These are phyloP conservation scores for Chlorella sp. DNA, from an alignment of 139 green algal genomes.

Conservation along the genomic window DNA sequence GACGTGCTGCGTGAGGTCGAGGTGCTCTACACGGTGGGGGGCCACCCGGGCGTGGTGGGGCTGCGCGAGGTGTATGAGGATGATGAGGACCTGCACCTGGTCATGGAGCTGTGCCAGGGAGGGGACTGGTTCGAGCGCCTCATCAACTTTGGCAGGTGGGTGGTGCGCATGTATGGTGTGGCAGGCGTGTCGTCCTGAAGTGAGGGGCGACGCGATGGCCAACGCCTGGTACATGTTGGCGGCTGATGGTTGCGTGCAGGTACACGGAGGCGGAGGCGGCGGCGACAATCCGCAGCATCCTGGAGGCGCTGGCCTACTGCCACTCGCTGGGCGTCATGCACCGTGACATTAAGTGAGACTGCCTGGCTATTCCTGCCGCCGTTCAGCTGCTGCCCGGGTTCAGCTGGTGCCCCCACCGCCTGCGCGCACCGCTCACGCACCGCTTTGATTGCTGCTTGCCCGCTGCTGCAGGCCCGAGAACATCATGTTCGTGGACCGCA, in stretches of 20 bases:
- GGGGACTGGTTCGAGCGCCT: constrained; percentile 27
- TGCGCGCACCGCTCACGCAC: too few species aligned
- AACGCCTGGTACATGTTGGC: too few species aligned
- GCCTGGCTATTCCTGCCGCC: too few species aligned
- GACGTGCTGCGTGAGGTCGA: constrained; percentile 20
- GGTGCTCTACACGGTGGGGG: constrained; percentile 22
- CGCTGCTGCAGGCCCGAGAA: constrained; percentile 11
- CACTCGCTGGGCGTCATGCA: constrained; percentile 37
- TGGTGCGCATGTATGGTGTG: too few species aligned
- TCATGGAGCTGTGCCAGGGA: constrained; percentile 27
- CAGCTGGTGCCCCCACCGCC: too few species aligned
- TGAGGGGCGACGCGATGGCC: too few species aligned
- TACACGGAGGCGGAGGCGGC: constrained; percentile 14
- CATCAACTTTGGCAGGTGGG: constrained; percentile 7
- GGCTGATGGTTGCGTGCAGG: too few species aligned
- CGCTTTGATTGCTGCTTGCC: too few species aligned
- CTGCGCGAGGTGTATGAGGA: constrained; percentile 27
- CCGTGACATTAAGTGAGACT: constrained; percentile 28
- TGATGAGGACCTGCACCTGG: constrained; percentile 17
- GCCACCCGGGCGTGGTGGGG: constrained; percentile 16
- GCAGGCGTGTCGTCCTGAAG: too few species aligned
- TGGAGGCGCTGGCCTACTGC: constrained; percentile 32
- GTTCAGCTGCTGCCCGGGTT: too few species aligned
- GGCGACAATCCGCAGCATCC: constrained; percentile 7
- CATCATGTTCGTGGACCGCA: constrained; percentile 19